Evolutionary conservation across 179 eudicot genomes (phyloP).

Genomic region (Amaranthus tricolor): DNA sequence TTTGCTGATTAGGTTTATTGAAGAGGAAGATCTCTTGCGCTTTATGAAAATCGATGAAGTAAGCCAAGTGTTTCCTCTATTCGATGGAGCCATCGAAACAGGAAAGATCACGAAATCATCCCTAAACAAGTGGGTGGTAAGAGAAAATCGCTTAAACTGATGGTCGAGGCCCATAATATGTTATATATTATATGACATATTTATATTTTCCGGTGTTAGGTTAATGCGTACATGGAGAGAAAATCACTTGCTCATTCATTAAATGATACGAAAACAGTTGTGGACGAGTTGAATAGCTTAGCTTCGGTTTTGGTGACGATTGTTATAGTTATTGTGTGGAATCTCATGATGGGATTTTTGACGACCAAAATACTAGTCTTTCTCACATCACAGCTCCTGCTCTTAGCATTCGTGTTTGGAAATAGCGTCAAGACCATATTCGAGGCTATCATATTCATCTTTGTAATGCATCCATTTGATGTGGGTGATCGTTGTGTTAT

Average conservation of each 20-base stretch:
- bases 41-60: constrained; percentile 73
- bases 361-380: constrained; percentile 67
- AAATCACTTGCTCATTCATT: constrained; percentile 72
- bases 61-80: constrained; percentile 49
- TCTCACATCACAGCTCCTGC: constrained; percentile 68
- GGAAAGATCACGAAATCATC: constrained; percentile 57
- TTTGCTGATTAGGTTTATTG: constrained; percentile 51
- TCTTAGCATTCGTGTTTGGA: constrained; percentile 61
- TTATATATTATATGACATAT: too few species aligned
- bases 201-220: constrained; percentile 32
- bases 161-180: too few species aligned
- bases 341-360: constrained; percentile 65
- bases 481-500: constrained; percentile 83
- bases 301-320: constrained; percentile 45
- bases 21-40: constrained; percentile 67
- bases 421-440: constrained; percentile 59
- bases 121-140: constrained; percentile 82
- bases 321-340: constrained; percentile 53
- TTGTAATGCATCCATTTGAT: constrained; percentile 78
- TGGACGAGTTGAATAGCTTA: constrained; percentile 59
- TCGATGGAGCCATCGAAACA: constrained; percentile 64
- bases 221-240: constrained; percentile 62
- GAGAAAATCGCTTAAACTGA: background rate
- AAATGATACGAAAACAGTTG: constrained; percentile 73
- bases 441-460: constrained; percentile 67